These are phyloP conservation scores for Gilbertella persicaria DNA, from an alignment of 371 early-diverging fungal genomes.

Conservation along the genomic window DNA sequence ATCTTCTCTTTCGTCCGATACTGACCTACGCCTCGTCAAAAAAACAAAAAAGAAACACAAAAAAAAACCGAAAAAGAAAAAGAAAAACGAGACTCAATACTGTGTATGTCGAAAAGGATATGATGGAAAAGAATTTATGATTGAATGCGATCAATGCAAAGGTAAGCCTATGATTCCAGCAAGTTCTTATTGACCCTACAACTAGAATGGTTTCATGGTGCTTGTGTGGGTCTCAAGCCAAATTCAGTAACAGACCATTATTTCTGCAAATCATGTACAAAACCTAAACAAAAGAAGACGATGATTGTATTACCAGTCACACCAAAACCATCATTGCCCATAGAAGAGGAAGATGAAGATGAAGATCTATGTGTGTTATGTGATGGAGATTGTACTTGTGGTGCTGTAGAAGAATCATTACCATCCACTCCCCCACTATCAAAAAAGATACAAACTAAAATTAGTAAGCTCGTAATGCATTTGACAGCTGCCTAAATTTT, in stretches of 20 bases:
- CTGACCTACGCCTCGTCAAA: slow-evolving; percentile 13
- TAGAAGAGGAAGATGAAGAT: slow-evolving; percentile 44
- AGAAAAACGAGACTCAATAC: slow-evolving; percentile 35
- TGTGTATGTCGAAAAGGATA: slow-evolving; percentile 62
- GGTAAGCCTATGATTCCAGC: slow-evolving; percentile 18
- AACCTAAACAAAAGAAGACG: slow-evolving; percentile 7
- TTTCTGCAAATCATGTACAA: slow-evolving; percentile 49
- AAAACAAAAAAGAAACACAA: slow-evolving; percentile 6
- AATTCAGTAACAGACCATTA: slow-evolving; percentile 54
- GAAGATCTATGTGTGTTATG: slow-evolving; percentile 66
- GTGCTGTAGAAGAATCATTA: slow-evolving; percentile 3
- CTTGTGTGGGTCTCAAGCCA: slow-evolving; percentile 63
- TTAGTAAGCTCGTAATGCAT: slow-evolving; percentile 1
- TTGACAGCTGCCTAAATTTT: not conserved
- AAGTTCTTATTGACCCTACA: not conserved
- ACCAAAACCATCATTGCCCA: slow-evolving; percentile 11
- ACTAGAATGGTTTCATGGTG: slow-evolving; percentile 79
- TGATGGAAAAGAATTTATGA: slow-evolving; percentile 76
- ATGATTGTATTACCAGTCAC: slow-evolving; percentile 8
- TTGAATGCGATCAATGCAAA: slow-evolving; percentile 75
- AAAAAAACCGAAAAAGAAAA: slow-evolving; percentile 19
- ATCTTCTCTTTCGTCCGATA: slow-evolving; percentile 45
- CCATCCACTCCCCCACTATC: not conserved
- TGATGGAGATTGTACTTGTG: slow-evolving; percentile 64
- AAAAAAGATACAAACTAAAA: slow-evolving; percentile 4